Evolutionary conservation across 164 flowering plant species (phyloP).

Genomic region (Saururus chinensis): DNA sequence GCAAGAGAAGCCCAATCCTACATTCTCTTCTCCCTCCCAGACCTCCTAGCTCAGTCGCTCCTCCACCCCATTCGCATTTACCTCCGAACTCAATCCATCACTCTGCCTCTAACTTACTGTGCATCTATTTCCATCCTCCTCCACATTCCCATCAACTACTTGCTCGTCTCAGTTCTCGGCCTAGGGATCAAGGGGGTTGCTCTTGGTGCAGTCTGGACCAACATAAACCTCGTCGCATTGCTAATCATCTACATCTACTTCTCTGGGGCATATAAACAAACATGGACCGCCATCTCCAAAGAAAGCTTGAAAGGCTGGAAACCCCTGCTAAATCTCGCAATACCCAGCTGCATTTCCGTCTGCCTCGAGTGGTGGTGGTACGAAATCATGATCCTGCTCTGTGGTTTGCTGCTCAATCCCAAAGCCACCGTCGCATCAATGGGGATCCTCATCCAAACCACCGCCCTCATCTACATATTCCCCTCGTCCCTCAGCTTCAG

Average conservation of each 20-base stretch:
- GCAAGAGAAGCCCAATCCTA: slow-evolving; percentile 45
- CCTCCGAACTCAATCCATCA: slow-evolving; percentile 61
- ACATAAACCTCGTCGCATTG: slow-evolving; percentile 40
- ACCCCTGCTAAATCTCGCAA: slow-evolving; percentile 37
- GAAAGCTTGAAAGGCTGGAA: slow-evolving; percentile 44
- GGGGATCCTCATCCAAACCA: slow-evolving; percentile 77
- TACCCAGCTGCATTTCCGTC: slow-evolving; percentile 73
- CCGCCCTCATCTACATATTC: slow-evolving; percentile 66
- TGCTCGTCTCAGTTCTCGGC: slow-evolving; percentile 39
- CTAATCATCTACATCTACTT: slow-evolving; percentile 29
- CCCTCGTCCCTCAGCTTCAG: slow-evolving; percentile 68
- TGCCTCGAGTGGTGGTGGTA: slow-evolving; percentile 96
- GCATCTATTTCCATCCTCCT: slow-evolving; percentile 43
- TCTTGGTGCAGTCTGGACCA: slow-evolving; percentile 43
- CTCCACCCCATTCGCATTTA: slow-evolving; percentile 72
- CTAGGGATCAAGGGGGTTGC: slow-evolving; percentile 67
- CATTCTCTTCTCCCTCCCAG: slow-evolving; percentile 56
- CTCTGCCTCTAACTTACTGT: slow-evolving; percentile 55
- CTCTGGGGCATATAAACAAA: slow-evolving; percentile 38
- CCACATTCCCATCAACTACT: slow-evolving; percentile 62
- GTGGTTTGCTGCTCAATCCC: slow-evolving; percentile 57
- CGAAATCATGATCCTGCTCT: slow-evolving; percentile 66
- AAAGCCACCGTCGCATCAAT: slow-evolving; percentile 67
- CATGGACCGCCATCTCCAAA: slow-evolving; percentile 41
- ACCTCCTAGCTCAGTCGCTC: slow-evolving; percentile 42